phyloP scores from a whole-genome alignment of 2,329 filamentous ascomycete species.

The Sporothrix brasiliensis region DNA sequence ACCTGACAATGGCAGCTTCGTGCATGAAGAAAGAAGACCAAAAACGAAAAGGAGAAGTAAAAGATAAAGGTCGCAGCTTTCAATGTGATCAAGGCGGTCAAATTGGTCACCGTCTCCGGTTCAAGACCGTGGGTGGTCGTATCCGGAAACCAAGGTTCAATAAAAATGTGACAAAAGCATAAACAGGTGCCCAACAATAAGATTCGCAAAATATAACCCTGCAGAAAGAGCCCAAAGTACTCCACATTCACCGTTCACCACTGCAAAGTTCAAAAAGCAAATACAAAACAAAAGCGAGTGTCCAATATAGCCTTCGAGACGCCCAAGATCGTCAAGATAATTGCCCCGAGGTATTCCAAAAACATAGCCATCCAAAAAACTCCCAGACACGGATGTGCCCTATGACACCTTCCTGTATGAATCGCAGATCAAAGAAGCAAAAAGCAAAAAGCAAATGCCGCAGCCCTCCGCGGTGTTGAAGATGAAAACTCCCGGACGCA shows the following conservation, averaged over 20 bases:
- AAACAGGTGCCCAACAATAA: not conserved
- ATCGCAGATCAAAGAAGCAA: not conserved
- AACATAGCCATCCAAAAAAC: not conserved
- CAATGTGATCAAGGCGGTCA: not conserved
- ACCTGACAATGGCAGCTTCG: conserved; percentile 1
- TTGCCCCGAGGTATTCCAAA: conserved; percentile 14
- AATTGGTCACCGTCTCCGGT: not conserved
- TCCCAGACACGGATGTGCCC: not conserved
- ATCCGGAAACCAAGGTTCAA: not conserved
- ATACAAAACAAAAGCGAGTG: conserved; percentile 8
- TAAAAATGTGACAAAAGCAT: not conserved
- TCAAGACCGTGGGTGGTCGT: not conserved
- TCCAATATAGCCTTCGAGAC: conserved; percentile 9
- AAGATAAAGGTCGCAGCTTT: not conserved
- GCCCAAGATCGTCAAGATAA: not conserved
- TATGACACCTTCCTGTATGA: conserved; percentile 9
- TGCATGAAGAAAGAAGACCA: not conserved
- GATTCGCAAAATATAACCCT: not conserved
- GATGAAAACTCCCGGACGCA: not conserved
- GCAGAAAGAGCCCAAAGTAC: conserved; percentile 3
- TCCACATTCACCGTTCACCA: conserved; percentile 8
- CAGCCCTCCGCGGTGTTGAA: not conserved
- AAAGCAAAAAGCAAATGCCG: conserved; percentile 15
- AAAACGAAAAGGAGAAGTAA: not conserved
- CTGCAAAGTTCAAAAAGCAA: too few species aligned